Conservation (phyloP, 208 protist genomes). For the Leishmania major region DNA sequence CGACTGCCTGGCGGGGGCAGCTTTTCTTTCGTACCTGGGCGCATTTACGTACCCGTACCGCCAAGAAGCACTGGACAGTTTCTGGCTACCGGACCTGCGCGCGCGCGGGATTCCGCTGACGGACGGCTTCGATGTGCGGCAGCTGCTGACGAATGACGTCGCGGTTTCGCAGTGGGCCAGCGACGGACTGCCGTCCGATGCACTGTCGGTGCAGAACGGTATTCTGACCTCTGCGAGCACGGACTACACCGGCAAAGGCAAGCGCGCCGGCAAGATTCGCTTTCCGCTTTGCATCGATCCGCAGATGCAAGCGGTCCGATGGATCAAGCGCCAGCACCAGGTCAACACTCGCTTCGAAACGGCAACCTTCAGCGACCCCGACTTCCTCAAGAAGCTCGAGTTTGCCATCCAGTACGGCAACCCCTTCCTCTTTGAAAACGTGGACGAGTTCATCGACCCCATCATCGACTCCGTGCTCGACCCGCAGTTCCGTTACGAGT, state of each 20-base stretch:
- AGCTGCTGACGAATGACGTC: conserved; percentile 96
- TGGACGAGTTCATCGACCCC: conserved; percentile 99
- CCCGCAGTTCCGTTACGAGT: conserved; percentile 93
- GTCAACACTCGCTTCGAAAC: conserved; percentile 93
- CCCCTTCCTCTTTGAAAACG: conserved; percentile 98
- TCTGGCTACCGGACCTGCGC: conserved; percentile 93
- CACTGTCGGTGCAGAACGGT: conserved; percentile 98
- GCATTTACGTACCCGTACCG: conserved; percentile 98
- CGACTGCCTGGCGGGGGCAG: conserved; percentile 97
- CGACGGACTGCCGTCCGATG: conserved; percentile 98
- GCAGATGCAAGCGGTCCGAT: conserved; percentile 98
- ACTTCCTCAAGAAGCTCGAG: conserved; percentile 98
- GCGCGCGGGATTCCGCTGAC: conserved; percentile 91
- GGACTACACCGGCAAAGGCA: conserved; percentile 78
- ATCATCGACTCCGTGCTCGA: conserved; percentile 98
- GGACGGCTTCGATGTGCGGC: conserved; percentile 87
- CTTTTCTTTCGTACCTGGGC: conserved; percentile 98
- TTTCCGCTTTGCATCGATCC: conserved; percentile 99
- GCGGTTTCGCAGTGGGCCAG: conserved; percentile 97
- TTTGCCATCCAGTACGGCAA: conserved; percentile 98
- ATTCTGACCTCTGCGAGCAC: conserved; percentile 95
- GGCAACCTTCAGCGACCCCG: conserved; percentile 95
- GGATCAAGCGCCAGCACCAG: conserved; percentile 98
- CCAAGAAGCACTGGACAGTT: conserved; percentile 88
- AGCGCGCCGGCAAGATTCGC: conserved; percentile 82